These are phyloP conservation scores for Septoria linicola DNA, from an alignment of 2,329 filamentous ascomycete species.

Conservation along the genomic window DNA sequence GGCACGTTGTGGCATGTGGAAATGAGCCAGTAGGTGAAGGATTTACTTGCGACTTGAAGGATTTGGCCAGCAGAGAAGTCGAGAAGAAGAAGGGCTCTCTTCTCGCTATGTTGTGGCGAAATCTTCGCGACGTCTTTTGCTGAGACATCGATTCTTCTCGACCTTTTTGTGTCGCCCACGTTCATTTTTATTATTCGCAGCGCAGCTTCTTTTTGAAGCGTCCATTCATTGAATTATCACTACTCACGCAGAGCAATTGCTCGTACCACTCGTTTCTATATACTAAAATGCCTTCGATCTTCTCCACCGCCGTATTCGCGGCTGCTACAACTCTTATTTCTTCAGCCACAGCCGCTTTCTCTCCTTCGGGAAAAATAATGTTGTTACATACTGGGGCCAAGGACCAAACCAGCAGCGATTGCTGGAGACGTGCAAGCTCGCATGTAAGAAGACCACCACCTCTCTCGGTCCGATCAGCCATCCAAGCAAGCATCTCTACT, in stretches of 20 bases:
- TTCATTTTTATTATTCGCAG: too few relatives aligned
- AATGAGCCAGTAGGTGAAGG: constrained; percentile 7
- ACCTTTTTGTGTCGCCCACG: constrained; percentile 5
- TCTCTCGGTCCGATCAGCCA: too few relatives aligned
- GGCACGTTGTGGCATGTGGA: constrained; percentile 7
- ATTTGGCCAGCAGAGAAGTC: too few relatives aligned
- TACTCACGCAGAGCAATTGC: background rate
- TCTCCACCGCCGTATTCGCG: constrained; percentile 8
- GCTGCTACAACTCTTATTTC: constrained; percentile 26
- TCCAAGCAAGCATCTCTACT: background rate
- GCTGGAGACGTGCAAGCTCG: constrained; percentile 49
- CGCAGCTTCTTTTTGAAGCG: constrained; percentile 12
- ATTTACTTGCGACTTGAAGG: too few relatives aligned
- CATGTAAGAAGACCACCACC: background rate
- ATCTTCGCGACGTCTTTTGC: background rate
- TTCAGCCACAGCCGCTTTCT: constrained; percentile 43
- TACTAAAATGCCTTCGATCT: constrained; percentile 16
- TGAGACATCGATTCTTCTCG: background rate
- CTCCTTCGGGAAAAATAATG: constrained; percentile 48
- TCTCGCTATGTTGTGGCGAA: background rate
- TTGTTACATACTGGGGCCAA: constrained; percentile 59
- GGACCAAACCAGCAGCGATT: constrained; percentile 51
- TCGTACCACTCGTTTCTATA: background rate
- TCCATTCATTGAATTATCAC: constrained; percentile 22
- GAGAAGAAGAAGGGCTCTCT: background rate